Evolutionary conservation across 2,329 filamentous ascomycete species (phyloP), one percentile per base, ranked within the genome.

Genomic region (Aspergillus luchuensis): DNA sequence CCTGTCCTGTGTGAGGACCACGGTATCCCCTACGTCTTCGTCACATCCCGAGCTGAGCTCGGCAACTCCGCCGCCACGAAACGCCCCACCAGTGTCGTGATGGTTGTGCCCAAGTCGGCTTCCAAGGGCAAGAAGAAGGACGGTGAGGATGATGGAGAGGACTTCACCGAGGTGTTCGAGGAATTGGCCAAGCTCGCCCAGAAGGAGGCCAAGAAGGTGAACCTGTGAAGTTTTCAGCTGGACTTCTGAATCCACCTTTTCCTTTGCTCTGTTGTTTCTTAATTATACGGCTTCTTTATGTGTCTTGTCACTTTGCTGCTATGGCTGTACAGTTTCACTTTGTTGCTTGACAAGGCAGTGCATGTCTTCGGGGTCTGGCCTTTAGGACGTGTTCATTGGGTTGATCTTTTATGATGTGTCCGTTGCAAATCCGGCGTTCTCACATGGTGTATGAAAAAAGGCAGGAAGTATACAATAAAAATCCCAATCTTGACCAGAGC

Each of bases 1-100:
- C 95, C 95, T 71, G 91, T 99, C 60, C 89, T 98, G 60, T 98
- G 95, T 85, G 95, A 99, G 82, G 94, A 98, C 81, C 93, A 97
- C 85, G 91, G 91, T 79, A 91, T 97, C 62, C 95, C 95, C 36
- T 99, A 98, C 82, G 87, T 99, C 78, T 99, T 96, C 79, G 91
- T 99, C 71, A 87, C 89, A 63, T 96, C 91, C 72, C 89, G 95
- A 70, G 94, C 92, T 63, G 94, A 98, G 82, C 87, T 99, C 60
- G 95, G 95, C 73, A 91, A 91, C 69, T 94, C 95, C 3, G 93
- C 93, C 63, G 91, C 89, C 78, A 99, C 95, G 53, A 99, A 98
- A 88, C 85, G 95, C 66, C 95, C 95, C 54, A 99, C 95, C 38
- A 96, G 91, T 76, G 95, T 99, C 58, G 92, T 97, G 70, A 96